These are phyloP conservation scores for Sphaerulina populicola DNA, from an alignment of 2,329 filamentous ascomycete genomes.

Conservation along the genomic window DNA sequence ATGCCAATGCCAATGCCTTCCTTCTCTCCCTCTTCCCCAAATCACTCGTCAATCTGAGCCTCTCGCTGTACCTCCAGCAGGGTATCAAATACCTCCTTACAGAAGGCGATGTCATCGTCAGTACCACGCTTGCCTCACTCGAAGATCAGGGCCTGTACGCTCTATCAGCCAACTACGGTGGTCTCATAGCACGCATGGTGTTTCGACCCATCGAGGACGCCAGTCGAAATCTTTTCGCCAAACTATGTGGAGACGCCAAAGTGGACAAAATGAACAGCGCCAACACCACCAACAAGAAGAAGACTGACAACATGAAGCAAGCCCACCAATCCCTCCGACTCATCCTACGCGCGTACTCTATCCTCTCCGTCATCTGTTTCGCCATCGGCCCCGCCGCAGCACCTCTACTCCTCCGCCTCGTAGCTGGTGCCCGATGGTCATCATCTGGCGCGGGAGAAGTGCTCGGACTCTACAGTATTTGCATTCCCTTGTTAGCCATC, in stretches of 20 bases:
- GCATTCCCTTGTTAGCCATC: constrained; percentile 82
- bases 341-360: constrained; percentile 63
- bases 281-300: constrained; percentile 1
- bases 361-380: constrained; percentile 62
- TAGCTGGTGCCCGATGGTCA: constrained; percentile 72
- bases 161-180: constrained; percentile 85
- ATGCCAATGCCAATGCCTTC: constrained; percentile 36
- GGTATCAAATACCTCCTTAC: constrained; percentile 88
- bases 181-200: constrained; percentile 75
- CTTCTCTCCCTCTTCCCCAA: constrained; percentile 56
- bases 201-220: constrained; percentile 96
- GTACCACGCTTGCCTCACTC: constrained; percentile 67
- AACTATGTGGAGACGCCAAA: constrained; percentile 52
- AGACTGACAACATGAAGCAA: constrained; percentile 27
- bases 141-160: constrained; percentile 85
- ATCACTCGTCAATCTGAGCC: constrained; percentile 62
- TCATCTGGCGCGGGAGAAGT: constrained; percentile 63
- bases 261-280: constrained; percentile 33
- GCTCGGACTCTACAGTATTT: constrained; percentile 76
- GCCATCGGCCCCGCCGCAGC: constrained; percentile 68
- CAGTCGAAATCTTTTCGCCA: constrained; percentile 80
- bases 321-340: constrained; percentile 49
- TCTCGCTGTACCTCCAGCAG: constrained; percentile 80
- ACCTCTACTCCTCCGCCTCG: constrained; percentile 60
- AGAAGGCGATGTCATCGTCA: constrained; percentile 84